Evolutionary conservation across 108 stramenopile genomes (phyloP).

Genomic region (Conticribra weissflogii): DNA sequence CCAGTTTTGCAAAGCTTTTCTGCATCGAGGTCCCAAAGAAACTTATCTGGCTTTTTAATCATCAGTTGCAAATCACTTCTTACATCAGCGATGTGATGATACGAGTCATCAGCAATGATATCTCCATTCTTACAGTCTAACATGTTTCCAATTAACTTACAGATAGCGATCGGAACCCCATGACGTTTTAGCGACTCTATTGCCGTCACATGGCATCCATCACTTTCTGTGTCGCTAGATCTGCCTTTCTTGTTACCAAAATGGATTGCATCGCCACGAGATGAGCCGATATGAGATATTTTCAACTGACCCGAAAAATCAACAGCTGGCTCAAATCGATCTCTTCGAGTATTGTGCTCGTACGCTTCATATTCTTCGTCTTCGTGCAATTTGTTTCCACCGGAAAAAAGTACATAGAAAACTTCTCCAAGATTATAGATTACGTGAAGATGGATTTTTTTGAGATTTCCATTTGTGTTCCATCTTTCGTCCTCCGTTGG

Average conservation of each 20-base stretch:
- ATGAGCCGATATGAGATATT: neutral
- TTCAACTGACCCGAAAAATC: too few species aligned
- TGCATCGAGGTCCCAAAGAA: constrained; percentile 24
- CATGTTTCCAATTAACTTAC: constrained; percentile 34
- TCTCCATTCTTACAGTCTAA: constrained; percentile 12
- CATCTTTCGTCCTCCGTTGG: neutral
- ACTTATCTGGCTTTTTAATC: constrained; percentile 24
- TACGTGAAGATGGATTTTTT: constrained; percentile 1
- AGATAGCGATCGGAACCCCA: constrained; percentile 9
- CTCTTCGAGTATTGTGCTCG: neutral
- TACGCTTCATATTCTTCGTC: too few species aligned
- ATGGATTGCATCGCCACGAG: too few species aligned
- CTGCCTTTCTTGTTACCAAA: too few species aligned
- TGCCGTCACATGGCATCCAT: neutral
- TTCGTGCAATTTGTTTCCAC: constrained; percentile 10
- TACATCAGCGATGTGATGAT: constrained; percentile 16
- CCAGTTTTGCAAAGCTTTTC: constrained; percentile 19
- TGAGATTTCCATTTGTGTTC: neutral
- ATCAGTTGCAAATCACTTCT: constrained; percentile 31
- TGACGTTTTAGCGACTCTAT: constrained; percentile 7
- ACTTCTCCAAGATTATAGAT: constrained; percentile 28
- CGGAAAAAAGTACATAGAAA: constrained; percentile 27
- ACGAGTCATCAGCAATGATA: constrained; percentile 21
- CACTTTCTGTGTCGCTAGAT: too few species aligned
- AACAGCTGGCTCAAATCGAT: neutral